Evolutionary conservation across 257 asterid genomes (phyloP).

Genomic region (Scutellaria galericulata): DNA sequence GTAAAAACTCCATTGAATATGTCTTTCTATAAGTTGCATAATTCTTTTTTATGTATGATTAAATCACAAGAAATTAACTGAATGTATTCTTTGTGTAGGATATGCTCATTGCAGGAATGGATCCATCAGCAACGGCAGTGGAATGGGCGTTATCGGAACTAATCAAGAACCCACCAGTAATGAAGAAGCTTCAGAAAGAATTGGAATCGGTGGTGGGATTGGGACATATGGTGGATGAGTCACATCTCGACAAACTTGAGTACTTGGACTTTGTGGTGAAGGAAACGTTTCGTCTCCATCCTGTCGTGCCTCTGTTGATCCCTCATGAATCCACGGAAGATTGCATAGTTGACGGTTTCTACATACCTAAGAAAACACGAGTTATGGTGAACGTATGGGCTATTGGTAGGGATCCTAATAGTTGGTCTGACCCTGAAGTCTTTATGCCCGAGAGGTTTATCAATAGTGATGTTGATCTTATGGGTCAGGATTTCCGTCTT

Average conservation of each 20-base stretch:
- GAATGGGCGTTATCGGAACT: slow-evolving; percentile 54
- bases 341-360: slow-evolving; percentile 30
- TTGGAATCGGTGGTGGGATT: slow-evolving; percentile 36
- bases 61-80: too few species aligned
- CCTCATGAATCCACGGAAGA: slow-evolving; percentile 48
- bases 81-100: slow-evolving; percentile 34
- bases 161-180: slow-evolving; percentile 38
- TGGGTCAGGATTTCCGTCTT: slow-evolving; percentile 38
- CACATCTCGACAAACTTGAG: slow-evolving; percentile 38
- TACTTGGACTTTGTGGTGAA: slow-evolving; percentile 42
- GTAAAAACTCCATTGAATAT: slow-evolving; percentile 26
- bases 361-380: slow-evolving; percentile 35
- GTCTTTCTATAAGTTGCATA: neutral
- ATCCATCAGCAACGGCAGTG: slow-evolving; percentile 39
- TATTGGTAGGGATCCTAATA: slow-evolving; percentile 39
- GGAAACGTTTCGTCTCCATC: slow-evolving; percentile 49
- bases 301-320: slow-evolving; percentile 34
- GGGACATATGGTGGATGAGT: slow-evolving; percentile 40
- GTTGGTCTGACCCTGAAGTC: slow-evolving; percentile 34
- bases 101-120: slow-evolving; percentile 46
- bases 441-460: slow-evolving; percentile 41
- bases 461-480: slow-evolving; percentile 30
- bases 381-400: slow-evolving; percentile 42
- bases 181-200: slow-evolving; percentile 46
- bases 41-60: neutral